Evolutionary conservation across 1,284 basidiomycete species (phyloP).

Genomic region (Cronartium quercuum): DNA sequence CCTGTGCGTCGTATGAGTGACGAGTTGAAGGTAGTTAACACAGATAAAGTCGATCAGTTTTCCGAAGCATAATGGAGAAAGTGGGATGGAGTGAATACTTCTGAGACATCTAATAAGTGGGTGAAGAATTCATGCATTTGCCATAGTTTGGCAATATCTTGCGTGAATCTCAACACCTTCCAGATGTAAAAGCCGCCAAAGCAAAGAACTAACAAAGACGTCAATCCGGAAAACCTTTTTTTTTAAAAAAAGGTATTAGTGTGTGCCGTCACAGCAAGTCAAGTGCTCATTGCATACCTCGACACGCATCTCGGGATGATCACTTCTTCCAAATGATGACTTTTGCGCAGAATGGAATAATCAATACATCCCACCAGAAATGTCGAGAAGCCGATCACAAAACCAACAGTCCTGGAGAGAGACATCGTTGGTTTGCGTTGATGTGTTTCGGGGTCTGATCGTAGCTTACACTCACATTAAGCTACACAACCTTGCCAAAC

Average conservation of each 20-base stretch:
- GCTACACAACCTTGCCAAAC: slow-evolving; percentile 75
- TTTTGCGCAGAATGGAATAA: slow-evolving; percentile 61
- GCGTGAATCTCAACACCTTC: slow-evolving; percentile 54
- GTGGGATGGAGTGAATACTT: slow-evolving; percentile 51
- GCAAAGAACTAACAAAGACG: slow-evolving; percentile 67
- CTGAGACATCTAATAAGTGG: slow-evolving; percentile 57
- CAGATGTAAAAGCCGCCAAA: slow-evolving; percentile 72
- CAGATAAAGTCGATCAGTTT: no score
- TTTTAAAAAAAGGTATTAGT: slow-evolving; percentile 15
- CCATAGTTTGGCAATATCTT: slow-evolving; percentile 63
- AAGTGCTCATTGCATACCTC: slow-evolving; percentile 8
- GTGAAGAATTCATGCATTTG: slow-evolving; percentile 86
- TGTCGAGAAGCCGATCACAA: slow-evolving; percentile 93
- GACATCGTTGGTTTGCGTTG: slow-evolving; percentile 40
- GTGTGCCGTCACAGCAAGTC: neutral
- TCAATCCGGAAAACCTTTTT: slow-evolving; percentile 67
- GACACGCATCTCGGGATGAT: slow-evolving; percentile 41
- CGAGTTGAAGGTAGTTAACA: no score
- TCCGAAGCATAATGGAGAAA: no score
- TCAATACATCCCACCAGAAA: slow-evolving; percentile 93
- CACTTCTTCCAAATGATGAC: slow-evolving; percentile 45
- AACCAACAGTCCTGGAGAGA: slow-evolving; percentile 73
- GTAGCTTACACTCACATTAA: slow-evolving; percentile 66
- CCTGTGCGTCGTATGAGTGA: slow-evolving; percentile 54
- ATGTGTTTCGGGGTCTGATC: neutral